phyloP scores from a whole-genome alignment of 305 asterid genomes.

The Plantago rigida region DNA sequence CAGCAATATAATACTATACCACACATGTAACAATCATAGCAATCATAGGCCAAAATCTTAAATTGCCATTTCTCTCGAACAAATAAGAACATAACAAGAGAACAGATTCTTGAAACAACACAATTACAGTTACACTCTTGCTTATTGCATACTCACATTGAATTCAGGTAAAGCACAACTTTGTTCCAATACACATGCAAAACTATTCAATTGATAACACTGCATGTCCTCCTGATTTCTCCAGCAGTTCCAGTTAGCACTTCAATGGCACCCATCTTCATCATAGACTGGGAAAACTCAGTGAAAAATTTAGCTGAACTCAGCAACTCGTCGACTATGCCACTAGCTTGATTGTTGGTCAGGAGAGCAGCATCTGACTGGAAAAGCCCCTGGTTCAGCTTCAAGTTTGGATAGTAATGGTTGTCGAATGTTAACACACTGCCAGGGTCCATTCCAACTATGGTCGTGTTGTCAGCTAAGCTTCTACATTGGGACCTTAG shows the following conservation, averaged over 20 bases:
- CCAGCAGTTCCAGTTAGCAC: slow-evolving; percentile 43
- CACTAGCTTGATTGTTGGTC: slow-evolving; percentile 21
- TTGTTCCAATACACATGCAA: background rate
- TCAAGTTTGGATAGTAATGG: slow-evolving; percentile 34
- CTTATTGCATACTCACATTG: no score
- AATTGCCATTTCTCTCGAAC: background rate
- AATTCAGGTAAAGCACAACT: background rate
- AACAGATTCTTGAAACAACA: background rate
- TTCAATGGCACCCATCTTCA: slow-evolving; percentile 40
- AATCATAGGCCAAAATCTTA: background rate
- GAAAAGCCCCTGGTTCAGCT: slow-evolving; percentile 39
- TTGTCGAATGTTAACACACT: slow-evolving; percentile 39
- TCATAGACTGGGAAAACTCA: slow-evolving; percentile 32
- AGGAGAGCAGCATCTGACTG: slow-evolving; percentile 55
- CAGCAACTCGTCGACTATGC: slow-evolving; percentile 26
- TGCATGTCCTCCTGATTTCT: slow-evolving; percentile 41
- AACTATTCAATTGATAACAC: slow-evolving; percentile 27
- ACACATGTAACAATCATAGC: no score
- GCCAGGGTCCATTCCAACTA: slow-evolving; percentile 46
- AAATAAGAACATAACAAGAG: background rate
- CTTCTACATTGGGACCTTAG: slow-evolving; percentile 31
- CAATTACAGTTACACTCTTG: background rate
- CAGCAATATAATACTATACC: no score
- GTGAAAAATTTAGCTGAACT: slow-evolving; percentile 21
- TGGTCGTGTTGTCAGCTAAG: slow-evolving; percentile 31